These are phyloP conservation scores for Alternaria tenuissima DNA, from an alignment of 2,329 filamentous ascomycete species.

Conservation along the genomic window DNA sequence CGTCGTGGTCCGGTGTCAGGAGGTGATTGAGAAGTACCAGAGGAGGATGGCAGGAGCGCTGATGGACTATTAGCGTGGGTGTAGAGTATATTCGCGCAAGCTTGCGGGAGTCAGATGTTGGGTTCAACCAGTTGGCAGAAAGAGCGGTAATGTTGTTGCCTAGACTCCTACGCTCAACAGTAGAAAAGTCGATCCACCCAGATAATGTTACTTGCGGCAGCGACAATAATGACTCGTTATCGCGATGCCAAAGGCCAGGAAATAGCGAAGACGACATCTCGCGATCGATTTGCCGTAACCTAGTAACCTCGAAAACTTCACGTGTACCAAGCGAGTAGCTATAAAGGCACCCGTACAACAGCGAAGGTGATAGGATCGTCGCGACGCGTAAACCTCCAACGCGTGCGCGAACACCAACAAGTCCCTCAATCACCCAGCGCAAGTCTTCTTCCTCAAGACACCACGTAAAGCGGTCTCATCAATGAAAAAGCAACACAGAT, in stretches of 20 bases:
- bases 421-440: not conserved
- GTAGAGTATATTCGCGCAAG: not conserved
- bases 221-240: no score
- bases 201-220: not conserved
- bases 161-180: not conserved
- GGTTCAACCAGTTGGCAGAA: not conserved
- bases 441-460: constrained; percentile 49
- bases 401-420: not conserved
- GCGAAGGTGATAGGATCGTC: not conserved
- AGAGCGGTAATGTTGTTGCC: not conserved
- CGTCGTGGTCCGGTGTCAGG: constrained; percentile 77
- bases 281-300: not conserved
- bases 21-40: constrained; percentile 84
- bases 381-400: not conserved
- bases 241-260: no score
- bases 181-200: not conserved
- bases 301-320: not conserved
- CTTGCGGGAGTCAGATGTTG: not conserved
- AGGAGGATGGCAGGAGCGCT: constrained; percentile 76
- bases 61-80: constrained; percentile 50
- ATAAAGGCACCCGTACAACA: not conserved
- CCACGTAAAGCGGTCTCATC: constrained; percentile 39
- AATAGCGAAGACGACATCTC: not conserved
- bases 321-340: not conserved
- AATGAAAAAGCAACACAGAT: constrained; percentile 47